Base-by-base conservation (phyloP, 192 early-diverging fungal genomes). In the Thoreauomyces humboldtii region DNA sequence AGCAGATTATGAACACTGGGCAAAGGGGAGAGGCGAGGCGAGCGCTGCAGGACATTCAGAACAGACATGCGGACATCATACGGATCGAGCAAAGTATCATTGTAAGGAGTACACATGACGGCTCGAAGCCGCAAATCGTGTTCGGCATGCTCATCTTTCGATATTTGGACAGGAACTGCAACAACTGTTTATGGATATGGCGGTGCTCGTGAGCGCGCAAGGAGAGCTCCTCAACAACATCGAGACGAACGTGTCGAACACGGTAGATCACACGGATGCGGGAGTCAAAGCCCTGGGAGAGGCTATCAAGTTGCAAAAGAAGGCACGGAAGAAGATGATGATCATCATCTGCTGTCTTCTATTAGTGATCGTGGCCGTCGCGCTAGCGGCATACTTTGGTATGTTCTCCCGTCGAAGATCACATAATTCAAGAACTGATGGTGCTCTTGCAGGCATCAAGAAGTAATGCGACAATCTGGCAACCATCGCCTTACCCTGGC, bases 101-200 rank as follows among this genome's bases (percentile, higher is more conserved):
- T 55, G 90, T 91, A 79, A 59, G 77, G 75, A 52, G n/a, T n/a
- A n/a, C n/a, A n/a, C n/a, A n/a, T n/a, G n/a, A n/a, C n/a, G n/a
- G n/a, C n/a, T n/a, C n/a, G n/a, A n/a, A n/a, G n/a, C n/a, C n/a
- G n/a, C n/a, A n/a, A n/a, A n/a, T n/a, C n/a, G n/a, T n/a, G n/a
- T n/a, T n/a, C n/a, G n/a, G n/a, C n/a, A n/a, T n/a, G n/a, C n/a
- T n/a, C n/a, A n/a, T 58, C 19, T 19, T 17, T 2, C 33, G 27
- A 19, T 28, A 36, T n/a, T 27, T 19, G 19, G 24, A 56, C 47
- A 89, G 84, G 91, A 94, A 81, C 74, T 94, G 42, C 90, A 91
- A 74, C 86, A 92, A 78, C 72, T 94, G 31, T 94, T 93, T 57
- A 84, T 89, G 34, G 91, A 94, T 62, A 92, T 94, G 91, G 79